Percentiles rank a stretch among this genome's conserved stretches.
Evolutionary conservation across 345 rosid genomes (phyloP).

Genomic region (Gossypium raimondii): DNA sequence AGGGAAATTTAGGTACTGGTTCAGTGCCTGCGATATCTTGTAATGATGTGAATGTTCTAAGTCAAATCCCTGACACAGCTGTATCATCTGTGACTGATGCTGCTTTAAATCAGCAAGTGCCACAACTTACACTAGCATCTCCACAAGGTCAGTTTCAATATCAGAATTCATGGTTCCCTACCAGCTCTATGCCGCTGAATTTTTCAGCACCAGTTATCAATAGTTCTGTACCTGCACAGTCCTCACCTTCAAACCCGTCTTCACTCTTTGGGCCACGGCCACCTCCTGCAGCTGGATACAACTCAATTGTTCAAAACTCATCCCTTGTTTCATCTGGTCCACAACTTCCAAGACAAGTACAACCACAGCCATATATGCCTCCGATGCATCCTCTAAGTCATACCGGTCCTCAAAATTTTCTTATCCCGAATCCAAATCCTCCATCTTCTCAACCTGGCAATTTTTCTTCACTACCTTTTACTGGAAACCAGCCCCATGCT

Average conservation of each 20-base stretch:
- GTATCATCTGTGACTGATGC: constrained; percentile 18
- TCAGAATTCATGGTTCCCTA: constrained; percentile 39
- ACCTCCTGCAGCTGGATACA: constrained; percentile 27
- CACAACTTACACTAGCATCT: constrained; percentile 36
- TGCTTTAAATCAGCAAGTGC: constrained; percentile 29
- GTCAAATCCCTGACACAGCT: constrained; percentile 31
- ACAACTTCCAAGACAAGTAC: constrained; percentile 30
- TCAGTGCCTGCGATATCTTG: constrained; percentile 33
- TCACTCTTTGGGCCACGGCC: constrained; percentile 50
- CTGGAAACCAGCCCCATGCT: constrained; percentile 42
- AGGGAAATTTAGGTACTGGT: constrained; percentile 61
- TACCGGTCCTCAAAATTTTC: constrained; percentile 36
- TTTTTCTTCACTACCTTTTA: constrained; percentile 25
- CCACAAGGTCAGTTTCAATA: constrained; percentile 48
- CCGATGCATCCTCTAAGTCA: constrained; percentile 35
- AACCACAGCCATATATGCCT: constrained; percentile 27
- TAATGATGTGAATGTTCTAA: constrained; percentile 30
- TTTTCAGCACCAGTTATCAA: constrained; percentile 33
- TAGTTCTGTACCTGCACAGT: constrained; percentile 30
- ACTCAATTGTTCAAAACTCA: constrained; percentile 36
- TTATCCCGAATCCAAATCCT: constrained; percentile 36
- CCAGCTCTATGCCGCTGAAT: constrained; percentile 30
- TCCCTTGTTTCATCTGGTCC: constrained; percentile 31
- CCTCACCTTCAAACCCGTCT: constrained; percentile 30
- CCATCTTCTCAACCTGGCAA: constrained; percentile 30